phyloP scores from a whole-genome alignment of 2,329 filamentous ascomycete genomes.

The Didymosphaeria variabile region DNA sequence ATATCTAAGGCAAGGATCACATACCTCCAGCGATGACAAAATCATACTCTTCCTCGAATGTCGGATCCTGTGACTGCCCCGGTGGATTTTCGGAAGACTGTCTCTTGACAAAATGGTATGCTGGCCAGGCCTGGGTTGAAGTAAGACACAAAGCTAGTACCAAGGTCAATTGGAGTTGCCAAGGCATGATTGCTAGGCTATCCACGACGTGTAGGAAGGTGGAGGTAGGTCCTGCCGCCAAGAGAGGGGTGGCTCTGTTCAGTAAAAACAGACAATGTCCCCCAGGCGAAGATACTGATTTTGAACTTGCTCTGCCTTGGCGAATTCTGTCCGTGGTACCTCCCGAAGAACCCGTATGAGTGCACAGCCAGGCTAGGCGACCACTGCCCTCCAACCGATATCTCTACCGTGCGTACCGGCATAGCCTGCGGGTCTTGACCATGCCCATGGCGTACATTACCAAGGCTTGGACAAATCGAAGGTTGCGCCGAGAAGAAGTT shows the following conservation, averaged over 20 bases:
- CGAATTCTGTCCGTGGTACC: neutral
- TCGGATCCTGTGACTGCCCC: slow-evolving; percentile 11
- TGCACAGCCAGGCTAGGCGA: neutral
- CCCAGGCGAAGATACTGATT: neutral
- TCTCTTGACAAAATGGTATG: slow-evolving; percentile 5
- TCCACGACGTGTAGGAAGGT: neutral
- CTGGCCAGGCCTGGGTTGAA: slow-evolving; percentile 6
- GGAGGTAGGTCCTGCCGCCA: neutral
- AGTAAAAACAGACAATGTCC: neutral
- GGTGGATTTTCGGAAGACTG: slow-evolving; percentile 9
- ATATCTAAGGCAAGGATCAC: neutral
- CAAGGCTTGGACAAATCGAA: neutral
- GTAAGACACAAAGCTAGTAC: neutral
- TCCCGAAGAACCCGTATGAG: neutral
- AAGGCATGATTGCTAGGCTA: neutral
- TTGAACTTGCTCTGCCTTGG: neutral
- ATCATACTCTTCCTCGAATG: slow-evolving; percentile 23
- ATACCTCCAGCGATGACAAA: slow-evolving; percentile 24
- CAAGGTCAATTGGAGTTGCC: neutral
- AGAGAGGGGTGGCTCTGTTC: neutral
- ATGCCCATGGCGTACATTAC: neutral
- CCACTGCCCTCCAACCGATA: neutral
- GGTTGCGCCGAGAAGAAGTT: neutral
- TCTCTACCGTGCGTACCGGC: neutral
- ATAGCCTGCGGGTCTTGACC: neutral